Percentiles rank a stretch among this genome's conserved stretches.
phyloP scores from a whole-genome alignment of 106 monocot species.

The Phalaenopsis equestris region DNA sequence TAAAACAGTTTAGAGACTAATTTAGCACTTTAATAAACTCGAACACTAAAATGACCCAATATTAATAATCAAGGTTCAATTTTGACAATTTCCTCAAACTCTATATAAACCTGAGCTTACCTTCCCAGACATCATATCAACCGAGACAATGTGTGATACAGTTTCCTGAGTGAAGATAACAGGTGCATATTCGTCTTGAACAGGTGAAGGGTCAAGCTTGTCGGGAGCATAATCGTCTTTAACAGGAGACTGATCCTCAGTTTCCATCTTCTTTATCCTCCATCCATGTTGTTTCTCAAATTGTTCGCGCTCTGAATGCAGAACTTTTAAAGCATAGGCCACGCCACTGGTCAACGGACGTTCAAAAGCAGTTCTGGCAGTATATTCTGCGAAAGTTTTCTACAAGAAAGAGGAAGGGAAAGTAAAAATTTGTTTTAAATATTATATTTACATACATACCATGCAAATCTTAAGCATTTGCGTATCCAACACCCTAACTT shows the following conservation, averaged over 20 bases:
- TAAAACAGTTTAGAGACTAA: too few relatives aligned
- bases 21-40: too few relatives aligned
- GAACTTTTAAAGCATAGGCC: constrained; percentile 71
- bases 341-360: constrained; percentile 81
- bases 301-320: constrained; percentile 51
- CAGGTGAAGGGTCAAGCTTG: constrained; percentile 63
- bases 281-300: constrained; percentile 74
- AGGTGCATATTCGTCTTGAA: constrained; percentile 84
- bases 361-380: constrained; percentile 86
- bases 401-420: constrained; percentile 18
- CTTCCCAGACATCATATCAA: constrained; percentile 94
- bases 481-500: too few relatives aligned
- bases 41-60: too few relatives aligned
- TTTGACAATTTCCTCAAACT: not conserved
- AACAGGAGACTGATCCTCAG: constrained; percentile 61
- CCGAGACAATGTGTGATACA: constrained; percentile 64
- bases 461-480: too few relatives aligned
- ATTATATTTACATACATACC: not conserved
- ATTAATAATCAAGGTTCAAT: too few relatives aligned
- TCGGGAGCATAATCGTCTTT: constrained; percentile 65
- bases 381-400: constrained; percentile 81
- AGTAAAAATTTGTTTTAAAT: not conserved
- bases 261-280: constrained; percentile 86
- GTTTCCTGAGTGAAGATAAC: constrained; percentile 89
- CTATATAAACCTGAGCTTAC: constrained; percentile 23